Conservation (phyloP, 2,329 filamentous ascomycete species). For the Nothophoma quercina region DNA sequence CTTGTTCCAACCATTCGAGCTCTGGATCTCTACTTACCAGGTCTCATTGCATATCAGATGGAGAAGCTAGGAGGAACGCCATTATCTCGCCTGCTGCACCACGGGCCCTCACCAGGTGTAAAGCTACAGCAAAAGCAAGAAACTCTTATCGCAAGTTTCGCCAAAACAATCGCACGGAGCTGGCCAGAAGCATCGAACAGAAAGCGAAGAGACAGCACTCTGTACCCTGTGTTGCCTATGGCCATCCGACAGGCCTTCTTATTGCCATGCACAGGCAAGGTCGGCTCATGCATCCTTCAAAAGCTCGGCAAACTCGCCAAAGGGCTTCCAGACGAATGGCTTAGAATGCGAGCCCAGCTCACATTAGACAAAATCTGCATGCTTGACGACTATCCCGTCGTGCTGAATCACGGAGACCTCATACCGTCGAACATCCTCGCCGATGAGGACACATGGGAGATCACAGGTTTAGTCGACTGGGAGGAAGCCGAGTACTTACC, state of each 20-base stretch:
- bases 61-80: conserved; percentile 33
- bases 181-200: conserved; percentile 20
- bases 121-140: conserved; percentile 21
- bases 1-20: conserved; percentile 29
- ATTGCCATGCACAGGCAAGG: conserved; percentile 35
- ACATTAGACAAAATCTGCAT: conserved; percentile 50
- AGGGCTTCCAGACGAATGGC: conserved; percentile 32
- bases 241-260: conserved; percentile 22
- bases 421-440: conserved; percentile 66
- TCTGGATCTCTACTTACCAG: conserved; percentile 19
- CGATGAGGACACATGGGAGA: conserved; percentile 50
- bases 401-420: conserved; percentile 68
- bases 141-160: conserved; percentile 39
- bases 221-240: conserved; percentile 31
- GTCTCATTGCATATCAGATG: conserved; percentile 38
- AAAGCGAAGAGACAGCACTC: conserved; percentile 7
- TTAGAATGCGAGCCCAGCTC: conserved; percentile 28
- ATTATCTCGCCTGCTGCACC: conserved; percentile 25
- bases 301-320: conserved; percentile 36
- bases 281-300: conserved; percentile 34
- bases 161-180: conserved; percentile 33
- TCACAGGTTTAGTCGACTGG: conserved; percentile 69
- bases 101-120: background rate
- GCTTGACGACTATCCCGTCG: conserved; percentile 60
- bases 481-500: conserved; percentile 68